Conservation (phyloP, 2,329 filamentous ascomycete species). For the Didymella pinodella region DNA sequence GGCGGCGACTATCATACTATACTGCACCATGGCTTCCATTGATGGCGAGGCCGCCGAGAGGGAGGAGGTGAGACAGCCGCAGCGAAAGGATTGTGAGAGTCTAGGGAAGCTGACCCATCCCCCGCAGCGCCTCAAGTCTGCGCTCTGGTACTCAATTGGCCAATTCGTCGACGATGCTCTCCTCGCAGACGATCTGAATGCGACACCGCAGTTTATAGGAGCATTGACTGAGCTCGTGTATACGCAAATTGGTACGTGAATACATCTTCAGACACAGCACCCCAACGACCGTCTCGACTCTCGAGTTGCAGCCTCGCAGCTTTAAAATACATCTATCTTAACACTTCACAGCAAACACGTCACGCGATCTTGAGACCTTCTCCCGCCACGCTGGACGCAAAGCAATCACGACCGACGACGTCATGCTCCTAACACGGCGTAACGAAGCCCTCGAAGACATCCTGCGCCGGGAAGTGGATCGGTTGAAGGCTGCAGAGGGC, state of each 20-base stretch:
- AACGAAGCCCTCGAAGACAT: conserved; percentile 86
- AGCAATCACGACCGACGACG: conserved; percentile 84
- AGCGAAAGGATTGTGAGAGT: not conserved
- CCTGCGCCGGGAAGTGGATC: conserved; percentile 73
- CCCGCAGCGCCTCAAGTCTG: conserved; percentile 57
- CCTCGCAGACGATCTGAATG: conserved; percentile 76
- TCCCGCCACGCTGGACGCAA: conserved; percentile 78
- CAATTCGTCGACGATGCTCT: conserved; percentile 85
- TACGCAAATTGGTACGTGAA: conserved; percentile 76
- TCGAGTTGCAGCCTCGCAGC: no score
- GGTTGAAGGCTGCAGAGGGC: conserved; percentile 43
- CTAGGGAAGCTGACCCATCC: not conserved
- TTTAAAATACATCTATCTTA: not conserved
- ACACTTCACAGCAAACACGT: conserved; percentile 40
- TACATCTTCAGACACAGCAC: no score
- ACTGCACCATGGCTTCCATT: conserved; percentile 35
- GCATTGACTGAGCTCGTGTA: conserved; percentile 80
- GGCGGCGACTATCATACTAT: not conserved
- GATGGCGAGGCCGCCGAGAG: conserved; percentile 36
- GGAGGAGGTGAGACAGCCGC: conserved; percentile 39
- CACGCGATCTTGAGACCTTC: conserved; percentile 67
- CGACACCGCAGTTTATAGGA: conserved; percentile 90
- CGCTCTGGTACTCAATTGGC: conserved; percentile 53
- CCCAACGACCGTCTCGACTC: not conserved
- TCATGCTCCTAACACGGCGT: conserved; percentile 82